These are phyloP conservation scores for Mimosa pudica DNA, from an alignment of 306 rosid species.

Conservation along the genomic window DNA sequence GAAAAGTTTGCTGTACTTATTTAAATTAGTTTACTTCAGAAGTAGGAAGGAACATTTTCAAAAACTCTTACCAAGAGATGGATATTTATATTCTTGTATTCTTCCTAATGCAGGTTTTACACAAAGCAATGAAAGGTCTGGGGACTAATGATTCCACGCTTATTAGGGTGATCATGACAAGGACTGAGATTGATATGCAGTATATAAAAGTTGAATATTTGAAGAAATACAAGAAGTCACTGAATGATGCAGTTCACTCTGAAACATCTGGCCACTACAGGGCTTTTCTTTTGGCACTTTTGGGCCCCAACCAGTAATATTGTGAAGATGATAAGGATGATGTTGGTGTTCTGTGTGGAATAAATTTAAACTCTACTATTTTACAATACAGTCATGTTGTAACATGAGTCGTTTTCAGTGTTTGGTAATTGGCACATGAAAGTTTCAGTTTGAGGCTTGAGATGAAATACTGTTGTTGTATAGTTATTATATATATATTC, in stretches of 20 bases:
- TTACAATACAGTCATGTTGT: not conserved
- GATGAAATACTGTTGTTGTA: not conserved
- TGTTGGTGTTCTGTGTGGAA: conserved; percentile 4
- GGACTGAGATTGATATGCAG: conserved; percentile 74
- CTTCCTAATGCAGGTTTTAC: conserved; percentile 51
- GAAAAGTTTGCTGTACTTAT: not conserved
- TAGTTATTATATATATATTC: not conserved
- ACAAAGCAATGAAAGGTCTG: conserved; percentile 74
- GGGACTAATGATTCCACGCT: conserved; percentile 72
- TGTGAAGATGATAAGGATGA: conserved; percentile 5
- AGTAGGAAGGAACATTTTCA: conserved; percentile 18
- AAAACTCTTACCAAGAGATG: not conserved
- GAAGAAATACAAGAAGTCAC: conserved; percentile 61
- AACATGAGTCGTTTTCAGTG: not conserved
- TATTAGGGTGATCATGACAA: conserved; percentile 64
- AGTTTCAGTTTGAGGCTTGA: not conserved
- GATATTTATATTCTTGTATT: conserved; percentile 15
- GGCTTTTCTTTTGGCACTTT: conserved; percentile 66
- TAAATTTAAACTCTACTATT: conserved; percentile 2
- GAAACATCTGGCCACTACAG: conserved; percentile 79
- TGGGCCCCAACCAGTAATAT: conserved; percentile 57
- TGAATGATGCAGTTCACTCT: conserved; percentile 73
- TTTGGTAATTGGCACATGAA: not conserved
- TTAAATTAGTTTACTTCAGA: conserved; percentile 4
- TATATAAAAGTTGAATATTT: conserved; percentile 67